phyloP scores from a whole-genome alignment of 352 stramenopile species.

The Thalassiosira sp. region DNA sequence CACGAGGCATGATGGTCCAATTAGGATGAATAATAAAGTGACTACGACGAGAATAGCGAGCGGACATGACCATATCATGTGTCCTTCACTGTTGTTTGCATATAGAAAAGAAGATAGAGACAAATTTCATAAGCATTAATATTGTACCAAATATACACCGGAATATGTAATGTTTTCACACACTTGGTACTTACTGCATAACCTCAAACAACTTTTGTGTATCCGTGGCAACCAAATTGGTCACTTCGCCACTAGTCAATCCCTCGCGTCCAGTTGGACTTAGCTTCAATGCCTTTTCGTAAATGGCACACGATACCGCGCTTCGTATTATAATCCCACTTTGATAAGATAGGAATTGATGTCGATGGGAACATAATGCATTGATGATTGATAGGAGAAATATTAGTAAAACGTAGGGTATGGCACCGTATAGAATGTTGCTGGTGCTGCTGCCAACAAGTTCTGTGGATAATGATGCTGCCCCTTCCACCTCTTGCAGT shows the following conservation, averaged over 20 bases:
- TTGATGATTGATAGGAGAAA: constrained; percentile 37
- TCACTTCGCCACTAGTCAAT: constrained; percentile 32
- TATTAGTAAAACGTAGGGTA: constrained; percentile 37
- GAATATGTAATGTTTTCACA: too few relatives aligned
- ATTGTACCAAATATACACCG: too few relatives aligned
- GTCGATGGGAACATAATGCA: constrained; percentile 39
- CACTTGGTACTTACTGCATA: too few relatives aligned
- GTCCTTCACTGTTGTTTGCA: too few relatives aligned
- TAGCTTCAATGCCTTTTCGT: constrained; percentile 27
- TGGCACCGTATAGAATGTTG: constrained; percentile 20
- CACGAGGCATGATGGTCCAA: constrained; percentile 38
- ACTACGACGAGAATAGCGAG: constrained; percentile 49
- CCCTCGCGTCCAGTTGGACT: constrained; percentile 20
- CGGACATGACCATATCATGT: constrained; percentile 47
- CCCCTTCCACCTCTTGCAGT: constrained; percentile 28
- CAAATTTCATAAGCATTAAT: too few relatives aligned
- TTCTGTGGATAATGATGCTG: not conserved
- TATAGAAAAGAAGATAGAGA: too few relatives aligned
- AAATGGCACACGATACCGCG: constrained; percentile 33
- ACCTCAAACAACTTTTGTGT: constrained; percentile 64
- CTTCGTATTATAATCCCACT: constrained; percentile 38
- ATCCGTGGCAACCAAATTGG: constrained; percentile 45
- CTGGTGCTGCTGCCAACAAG: constrained; percentile 36
- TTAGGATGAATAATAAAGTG: constrained; percentile 35
- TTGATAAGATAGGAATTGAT: constrained; percentile 29